Evolutionary conservation across 768 basidiomycete species (phyloP), one percentile per base, ranked within the genome.

Genomic region (Pholiota microspora): DNA sequence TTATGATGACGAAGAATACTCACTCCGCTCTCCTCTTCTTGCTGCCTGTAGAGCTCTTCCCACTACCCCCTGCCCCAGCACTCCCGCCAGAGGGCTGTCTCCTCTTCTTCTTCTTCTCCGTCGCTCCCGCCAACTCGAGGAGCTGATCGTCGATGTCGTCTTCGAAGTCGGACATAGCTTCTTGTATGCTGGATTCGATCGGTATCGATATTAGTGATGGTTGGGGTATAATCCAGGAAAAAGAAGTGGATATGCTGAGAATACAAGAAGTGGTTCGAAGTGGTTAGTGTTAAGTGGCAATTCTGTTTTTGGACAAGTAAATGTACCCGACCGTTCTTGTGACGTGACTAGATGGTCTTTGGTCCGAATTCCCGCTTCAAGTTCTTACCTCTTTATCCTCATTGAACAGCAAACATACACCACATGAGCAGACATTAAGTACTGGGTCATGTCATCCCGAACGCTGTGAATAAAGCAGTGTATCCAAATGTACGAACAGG

Each of bases 11-110:
- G 45, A 38, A 49, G 51, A 51, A 31, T 8, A 73, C 86, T 77
- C 71, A 88, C 89, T 86, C 85, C 67, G 83, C 73, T 70, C 85
- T 89, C 60, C 89, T 81, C 64, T 87, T 83, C 72, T 91, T 73
- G 27, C 44, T 53, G 6, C 29, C 51, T 16, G 57, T 49, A 7
- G 44, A 27, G 15, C 45, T 44, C 40, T 51, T 42, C 21, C 50
- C 51, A 13, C 55, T 54, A 21, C 46, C 53, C 9, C 57, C 57
- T 15, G 57, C 57, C 15, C 59, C 55, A 38, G 38, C 60, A 9
- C 54, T 60, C 21, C 60, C 58, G 21, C 46, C 59, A n/a, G 70
- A 68, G 23, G 77, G 71, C 49, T 81, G 82, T 44, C 77, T 77
- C 57, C 77, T 75, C 67, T 84, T 86, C 54, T 77, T 79, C 58